Base-by-base conservation (phyloP, 805 yeast species). In the Dipodascopsis tothii region DNA sequence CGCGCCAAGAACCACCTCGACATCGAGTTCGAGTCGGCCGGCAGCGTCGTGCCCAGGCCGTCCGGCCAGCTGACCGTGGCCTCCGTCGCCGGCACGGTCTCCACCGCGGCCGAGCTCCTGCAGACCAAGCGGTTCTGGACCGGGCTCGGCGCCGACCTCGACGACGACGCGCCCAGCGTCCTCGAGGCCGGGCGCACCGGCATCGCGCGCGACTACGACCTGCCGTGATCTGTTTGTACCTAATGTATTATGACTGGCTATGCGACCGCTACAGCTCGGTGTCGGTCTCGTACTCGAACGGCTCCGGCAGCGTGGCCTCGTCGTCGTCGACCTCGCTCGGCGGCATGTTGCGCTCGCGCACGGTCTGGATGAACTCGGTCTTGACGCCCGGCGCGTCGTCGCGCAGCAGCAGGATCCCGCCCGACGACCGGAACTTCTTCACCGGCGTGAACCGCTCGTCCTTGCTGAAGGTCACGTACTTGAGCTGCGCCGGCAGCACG, bases 171-270 rank as follows among this genome's bases (percentile, higher is more conserved):
- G 5, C 42, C 47, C 23, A 14, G 11, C 9, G 30, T 25, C 0
- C 72, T 86, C 0, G 95, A 87, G 58, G 79, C 81, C 51, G 98
- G 98, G 1, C 70, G 81, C 37, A 70, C 75, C 2, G 98, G 98
- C 33, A 76, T 90, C 44, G 98, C 98, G 2, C 71, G 97, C 53
- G 94, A 92, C 2, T 92, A 90, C n/a, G n/a, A n/a, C n/a, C n/a
- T n/a, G n/a, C n/a, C n/a, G n/a, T n/a, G n/a, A n/a, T n/a, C n/a
- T n/a, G n/a, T n/a, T n/a, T n/a, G n/a, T n/a, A n/a, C n/a, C n/a
- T n/a, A n/a, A 25, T 25, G 9, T 25, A 25, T 9, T 9, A 9
- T 25, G 9, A 25, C 30, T 25, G 14, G 14, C 9, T 25, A 25
- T 6, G 14, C 9, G 9, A 7, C 6, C 17, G 7, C 39, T 39